phyloP scores from a whole-genome alignment of 169 alveolate genomes.

The Perkinsus marinus region DNA sequence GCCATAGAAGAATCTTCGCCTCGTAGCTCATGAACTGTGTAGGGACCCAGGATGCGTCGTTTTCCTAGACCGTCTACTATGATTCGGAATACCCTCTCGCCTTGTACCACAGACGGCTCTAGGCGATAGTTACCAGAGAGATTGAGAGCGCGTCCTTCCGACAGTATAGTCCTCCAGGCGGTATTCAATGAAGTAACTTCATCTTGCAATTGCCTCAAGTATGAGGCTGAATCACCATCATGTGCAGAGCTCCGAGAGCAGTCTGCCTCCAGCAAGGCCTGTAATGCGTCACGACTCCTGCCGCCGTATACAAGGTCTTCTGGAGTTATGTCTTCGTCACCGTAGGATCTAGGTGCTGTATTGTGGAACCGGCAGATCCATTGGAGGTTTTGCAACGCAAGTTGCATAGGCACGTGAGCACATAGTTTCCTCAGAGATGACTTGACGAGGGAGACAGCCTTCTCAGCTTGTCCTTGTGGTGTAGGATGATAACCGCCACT shows the following conservation, averaged over 20 bases:
- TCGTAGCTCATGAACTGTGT: neutral
- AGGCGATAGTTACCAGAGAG: neutral
- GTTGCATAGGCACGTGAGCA: neutral
- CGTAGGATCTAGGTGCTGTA: neutral
- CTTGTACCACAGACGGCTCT: neutral
- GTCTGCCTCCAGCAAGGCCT: neutral
- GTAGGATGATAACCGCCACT: neutral
- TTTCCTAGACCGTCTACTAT: neutral
- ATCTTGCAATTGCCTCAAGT: neutral
- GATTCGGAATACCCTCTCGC: neutral
- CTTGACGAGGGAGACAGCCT: neutral
- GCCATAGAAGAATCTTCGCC: neutral
- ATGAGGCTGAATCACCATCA: neutral
- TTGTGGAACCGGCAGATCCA: neutral
- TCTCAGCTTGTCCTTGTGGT: neutral
- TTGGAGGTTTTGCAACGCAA: neutral
- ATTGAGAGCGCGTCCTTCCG: neutral
- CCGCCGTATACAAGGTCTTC: neutral
- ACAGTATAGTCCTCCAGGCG: neutral
- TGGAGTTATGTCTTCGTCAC: neutral
- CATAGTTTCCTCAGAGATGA: neutral
- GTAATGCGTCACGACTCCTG: neutral
- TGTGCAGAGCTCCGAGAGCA: neutral
- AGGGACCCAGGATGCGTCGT: neutral
- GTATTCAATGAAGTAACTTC: neutral